Evolutionary conservation across 257 asterid genomes (phyloP).

Genomic region (Striga asiatica): DNA sequence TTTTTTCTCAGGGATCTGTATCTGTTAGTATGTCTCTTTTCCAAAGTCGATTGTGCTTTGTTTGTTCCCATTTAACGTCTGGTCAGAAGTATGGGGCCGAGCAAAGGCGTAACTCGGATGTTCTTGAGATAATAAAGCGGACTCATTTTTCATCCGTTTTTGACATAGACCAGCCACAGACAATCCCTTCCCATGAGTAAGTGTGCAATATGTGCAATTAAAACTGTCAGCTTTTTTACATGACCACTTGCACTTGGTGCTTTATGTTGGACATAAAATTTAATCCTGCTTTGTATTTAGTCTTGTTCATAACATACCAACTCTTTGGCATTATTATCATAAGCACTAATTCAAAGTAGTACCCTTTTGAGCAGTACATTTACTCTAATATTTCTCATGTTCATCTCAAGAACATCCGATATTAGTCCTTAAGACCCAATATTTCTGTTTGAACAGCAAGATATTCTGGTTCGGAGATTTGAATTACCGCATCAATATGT

Average conservation of each 20-base stretch:
- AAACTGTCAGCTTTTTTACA: background rate
- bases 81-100: conserved; percentile 73
- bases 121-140: conserved; percentile 61
- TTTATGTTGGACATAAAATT: background rate
- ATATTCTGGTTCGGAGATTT: conserved; percentile 98
- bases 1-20: conserved; percentile 80
- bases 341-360: too few species aligned
- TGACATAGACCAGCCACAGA: conserved; percentile 66
- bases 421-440: background rate
- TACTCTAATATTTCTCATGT: too few species aligned
- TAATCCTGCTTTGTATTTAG: too few species aligned
- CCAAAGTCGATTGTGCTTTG: conserved; percentile 82
- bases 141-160: conserved; percentile 67
- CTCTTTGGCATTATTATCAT: too few species aligned
- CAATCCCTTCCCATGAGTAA: conserved; percentile 91
- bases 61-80: conserved; percentile 86
- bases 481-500: conserved; percentile 74
- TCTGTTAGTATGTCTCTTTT: conserved; percentile 84
- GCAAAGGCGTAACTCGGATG: conserved; percentile 74
- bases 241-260: background rate
- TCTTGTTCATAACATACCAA: too few species aligned
- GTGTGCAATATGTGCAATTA: conserved; percentile 24
- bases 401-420: too few species aligned
- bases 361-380: too few species aligned
- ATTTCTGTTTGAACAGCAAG: conserved; percentile 45